A percentile compares a stretch with the other conserved stretches of the same genome.
phyloP scores from a whole-genome alignment of 2,329 filamentous ascomycete species.

The Hypoxylon sp. region DNA sequence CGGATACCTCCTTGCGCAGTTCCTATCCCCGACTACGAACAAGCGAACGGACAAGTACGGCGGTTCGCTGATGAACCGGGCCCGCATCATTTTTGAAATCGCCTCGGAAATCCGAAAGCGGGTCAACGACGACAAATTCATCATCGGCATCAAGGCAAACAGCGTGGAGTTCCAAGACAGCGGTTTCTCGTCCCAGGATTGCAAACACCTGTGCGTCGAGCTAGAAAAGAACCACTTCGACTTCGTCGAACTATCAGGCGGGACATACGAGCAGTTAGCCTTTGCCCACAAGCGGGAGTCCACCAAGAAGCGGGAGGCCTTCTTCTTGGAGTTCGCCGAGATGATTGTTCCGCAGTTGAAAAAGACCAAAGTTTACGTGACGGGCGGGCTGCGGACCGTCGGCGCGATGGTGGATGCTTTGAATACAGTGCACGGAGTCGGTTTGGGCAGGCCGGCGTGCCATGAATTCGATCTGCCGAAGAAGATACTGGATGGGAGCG shows the following conservation, averaged over 20 bases:
- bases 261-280: conserved; percentile 66
- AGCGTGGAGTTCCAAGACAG: conserved; percentile 66
- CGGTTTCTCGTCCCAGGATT: conserved; percentile 43
- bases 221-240: conserved; percentile 69
- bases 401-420: conserved; percentile 70
- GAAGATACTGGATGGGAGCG: conserved; percentile 55
- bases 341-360: conserved; percentile 57
- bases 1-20: conserved; percentile 69
- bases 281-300: conserved; percentile 54
- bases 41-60: conserved; percentile 67
- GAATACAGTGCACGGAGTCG: conserved; percentile 68
- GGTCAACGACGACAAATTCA: conserved; percentile 53
- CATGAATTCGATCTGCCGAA: conserved; percentile 51
- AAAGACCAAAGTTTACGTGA: conserved; percentile 69
- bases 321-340: conserved; percentile 75
- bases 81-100: conserved; percentile 65
- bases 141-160: conserved; percentile 67
- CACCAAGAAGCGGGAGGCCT: conserved; percentile 70
- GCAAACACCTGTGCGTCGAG: conserved; percentile 62
- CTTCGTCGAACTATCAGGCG: conserved; percentile 76
- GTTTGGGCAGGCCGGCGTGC: conserved; percentile 59
- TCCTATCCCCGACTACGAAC: conserved; percentile 64
- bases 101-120: conserved; percentile 55
- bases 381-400: conserved; percentile 67
- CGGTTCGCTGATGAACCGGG: conserved; percentile 61